These are phyloP conservation scores for Colletotrichum sp. DNA, from an alignment of 2,329 filamentous ascomycete species.

Conservation along the genomic window DNA sequence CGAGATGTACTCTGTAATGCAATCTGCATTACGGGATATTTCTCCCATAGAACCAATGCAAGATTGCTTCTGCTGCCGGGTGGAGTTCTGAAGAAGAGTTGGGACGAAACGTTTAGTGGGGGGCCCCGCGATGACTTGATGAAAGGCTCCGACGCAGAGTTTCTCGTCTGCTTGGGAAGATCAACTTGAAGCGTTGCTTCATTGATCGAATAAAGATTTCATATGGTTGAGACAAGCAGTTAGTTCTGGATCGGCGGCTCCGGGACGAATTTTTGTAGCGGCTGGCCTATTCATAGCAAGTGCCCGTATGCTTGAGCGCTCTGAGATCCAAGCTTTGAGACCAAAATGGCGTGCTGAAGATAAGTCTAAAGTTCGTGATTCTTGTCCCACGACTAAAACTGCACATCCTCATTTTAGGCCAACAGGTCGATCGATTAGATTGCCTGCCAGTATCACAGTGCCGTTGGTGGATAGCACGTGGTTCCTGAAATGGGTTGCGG, in stretches of 20 bases:
- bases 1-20: neutral
- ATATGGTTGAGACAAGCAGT: neutral
- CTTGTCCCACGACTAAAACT: neutral
- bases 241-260: neutral
- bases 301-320: neutral
- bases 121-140: neutral
- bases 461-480: neutral
- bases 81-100: neutral
- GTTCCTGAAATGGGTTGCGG: neutral
- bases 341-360: neutral
- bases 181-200: neutral
- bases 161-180: neutral
- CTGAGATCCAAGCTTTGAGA: neutral
- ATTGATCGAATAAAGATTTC: neutral
- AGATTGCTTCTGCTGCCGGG: neutral
- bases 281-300: neutral
- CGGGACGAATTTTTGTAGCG: neutral
- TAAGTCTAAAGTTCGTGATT: neutral
- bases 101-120: constrained; percentile 7
- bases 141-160: neutral
- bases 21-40: neutral
- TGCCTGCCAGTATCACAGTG: neutral
- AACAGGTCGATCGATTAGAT: neutral
- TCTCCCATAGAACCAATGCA: neutral
- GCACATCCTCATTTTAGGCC: neutral